Base-by-base conservation (phyloP, 2,329 filamentous ascomycete species). In the Hymenoscyphus fructigenus region DNA sequence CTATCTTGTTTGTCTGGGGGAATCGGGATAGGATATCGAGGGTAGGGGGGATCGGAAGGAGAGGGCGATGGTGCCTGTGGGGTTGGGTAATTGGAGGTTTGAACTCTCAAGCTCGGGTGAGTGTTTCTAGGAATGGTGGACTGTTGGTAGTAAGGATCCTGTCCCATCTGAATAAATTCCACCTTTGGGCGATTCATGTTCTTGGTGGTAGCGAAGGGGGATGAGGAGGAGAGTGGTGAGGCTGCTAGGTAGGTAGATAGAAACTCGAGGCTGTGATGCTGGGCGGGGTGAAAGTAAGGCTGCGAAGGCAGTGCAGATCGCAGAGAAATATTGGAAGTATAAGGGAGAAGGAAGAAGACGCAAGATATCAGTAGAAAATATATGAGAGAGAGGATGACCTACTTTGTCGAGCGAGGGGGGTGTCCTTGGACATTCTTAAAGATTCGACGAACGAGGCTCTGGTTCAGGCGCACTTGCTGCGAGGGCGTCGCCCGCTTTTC, bases 21-120 rank as follows among this genome's bases (percentile, higher is more conserved):
- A 28, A 75, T 74, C 14, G 67, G 57, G 26, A 71, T 66, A 15
- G 72, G 72, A 61, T 72, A 71, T 10, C 44, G 55, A 23, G 66
- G 66, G 3, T 61, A 60, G 5, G 65, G 59, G 26, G 23, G 47
- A 34, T 66, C 64, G 5, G 60, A 61, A 20, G 60, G 61, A 29
- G 70, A 67, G 20, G 69, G 67, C 6, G 60, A 57, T 26, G 60
- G 41, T 57, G 44, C 47, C 34, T 68, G 67, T 26, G 65, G 66
- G 17, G 63, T 32, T 38, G 34, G 26, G 44, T 61, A 59, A 26
- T 23, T 64, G 50, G 66, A 57, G 4, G 66, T 70, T 47, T 65
- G 59, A 20, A 69, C 63, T 9, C 65, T 62, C 29, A 69, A 50
- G 15, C 57, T 41, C 26, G 65, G 60, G 17, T 56, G 64, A 12